Percentiles rank a stretch among this genome's conserved stretches.
Conservation (phyloP, 225 moss, liverwort and hornwort genomes). For the Pseudisothecium myosuroides region DNA sequence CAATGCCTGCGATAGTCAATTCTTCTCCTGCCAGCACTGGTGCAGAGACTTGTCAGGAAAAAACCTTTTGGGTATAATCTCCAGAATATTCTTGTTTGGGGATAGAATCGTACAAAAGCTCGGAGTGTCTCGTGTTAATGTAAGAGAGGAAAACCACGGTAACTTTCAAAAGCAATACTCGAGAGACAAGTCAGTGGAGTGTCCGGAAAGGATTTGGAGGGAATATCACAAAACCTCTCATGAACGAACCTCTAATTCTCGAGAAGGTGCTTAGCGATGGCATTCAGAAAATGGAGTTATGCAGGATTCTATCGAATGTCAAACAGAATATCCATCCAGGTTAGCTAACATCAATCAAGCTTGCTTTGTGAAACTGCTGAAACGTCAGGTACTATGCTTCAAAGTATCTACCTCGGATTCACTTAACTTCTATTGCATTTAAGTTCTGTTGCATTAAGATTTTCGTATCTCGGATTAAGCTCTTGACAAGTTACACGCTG, state of each 20-base stretch:
- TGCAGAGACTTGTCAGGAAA: background rate
- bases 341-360: too few relatives aligned
- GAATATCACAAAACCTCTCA: background rate
- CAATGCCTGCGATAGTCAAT: constrained; percentile 30
- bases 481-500: too few relatives aligned
- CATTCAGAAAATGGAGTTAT: background rate
- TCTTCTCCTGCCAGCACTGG: constrained; percentile 45
- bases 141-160: background rate
- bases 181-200: background rate
- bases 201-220: background rate
- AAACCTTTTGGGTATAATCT: background rate
- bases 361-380: too few relatives aligned
- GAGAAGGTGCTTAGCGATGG: background rate
- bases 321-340: too few relatives aligned
- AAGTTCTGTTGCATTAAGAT: too few relatives aligned
- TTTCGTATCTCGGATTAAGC: too few relatives aligned
- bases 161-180: background rate
- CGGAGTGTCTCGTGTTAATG: background rate
- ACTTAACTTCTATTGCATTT: too few relatives aligned
- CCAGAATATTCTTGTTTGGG: background rate
- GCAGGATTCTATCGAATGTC: too few relatives aligned
- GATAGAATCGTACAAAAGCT: background rate
- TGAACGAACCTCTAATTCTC: background rate
- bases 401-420: too few relatives aligned
- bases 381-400: too few relatives aligned